These are phyloP conservation scores for Breynia disticha DNA, from an alignment of 441 rosid species.

Conservation along the genomic window DNA sequence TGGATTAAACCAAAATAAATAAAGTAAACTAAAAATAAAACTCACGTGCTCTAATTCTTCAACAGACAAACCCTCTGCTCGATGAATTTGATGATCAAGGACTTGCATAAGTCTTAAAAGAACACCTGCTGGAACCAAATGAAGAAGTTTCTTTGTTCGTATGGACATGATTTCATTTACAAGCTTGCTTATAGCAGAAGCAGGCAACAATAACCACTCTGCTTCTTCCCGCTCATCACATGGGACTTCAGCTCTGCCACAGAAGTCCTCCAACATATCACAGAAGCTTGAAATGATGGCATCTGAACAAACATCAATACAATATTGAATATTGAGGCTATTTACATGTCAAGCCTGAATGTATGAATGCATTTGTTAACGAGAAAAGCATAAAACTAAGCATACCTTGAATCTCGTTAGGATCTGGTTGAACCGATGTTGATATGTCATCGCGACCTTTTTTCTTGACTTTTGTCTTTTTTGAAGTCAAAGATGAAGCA, in stretches of 20 bases:
- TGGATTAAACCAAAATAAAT: not conserved
- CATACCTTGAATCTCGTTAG: conserved; percentile 67
- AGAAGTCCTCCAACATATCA: conserved; percentile 76
- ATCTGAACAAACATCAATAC: conserved; percentile 35
- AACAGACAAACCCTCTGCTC: conserved; percentile 88
- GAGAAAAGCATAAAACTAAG: conserved; percentile 14
- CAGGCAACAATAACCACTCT: conserved; percentile 74
- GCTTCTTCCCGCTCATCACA: conserved; percentile 81
- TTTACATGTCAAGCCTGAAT: not conserved
- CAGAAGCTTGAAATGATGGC: conserved; percentile 53
- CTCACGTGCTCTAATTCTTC: conserved; percentile 70
- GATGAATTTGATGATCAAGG: conserved; percentile 95
- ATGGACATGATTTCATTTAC: conserved; percentile 73
- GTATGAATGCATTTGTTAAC: not conserved
- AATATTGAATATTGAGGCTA: conserved; percentile 12
- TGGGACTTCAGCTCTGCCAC: conserved; percentile 66
- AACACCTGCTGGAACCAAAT: conserved; percentile 76
- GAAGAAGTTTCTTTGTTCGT: conserved; percentile 74
- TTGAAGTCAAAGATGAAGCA: conserved; percentile 32
- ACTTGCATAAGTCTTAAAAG: conserved; percentile 62
- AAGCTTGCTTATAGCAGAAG: conserved; percentile 57
- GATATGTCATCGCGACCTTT: conserved; percentile 39
- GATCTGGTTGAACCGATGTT: conserved; percentile 44
- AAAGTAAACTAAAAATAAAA: conserved; percentile 11
- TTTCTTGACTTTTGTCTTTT: conserved; percentile 64